These are phyloP conservation scores for Colletotrichum brevisporum DNA, from an alignment of 2,329 filamentous ascomycete species.

Conservation along the genomic window DNA sequence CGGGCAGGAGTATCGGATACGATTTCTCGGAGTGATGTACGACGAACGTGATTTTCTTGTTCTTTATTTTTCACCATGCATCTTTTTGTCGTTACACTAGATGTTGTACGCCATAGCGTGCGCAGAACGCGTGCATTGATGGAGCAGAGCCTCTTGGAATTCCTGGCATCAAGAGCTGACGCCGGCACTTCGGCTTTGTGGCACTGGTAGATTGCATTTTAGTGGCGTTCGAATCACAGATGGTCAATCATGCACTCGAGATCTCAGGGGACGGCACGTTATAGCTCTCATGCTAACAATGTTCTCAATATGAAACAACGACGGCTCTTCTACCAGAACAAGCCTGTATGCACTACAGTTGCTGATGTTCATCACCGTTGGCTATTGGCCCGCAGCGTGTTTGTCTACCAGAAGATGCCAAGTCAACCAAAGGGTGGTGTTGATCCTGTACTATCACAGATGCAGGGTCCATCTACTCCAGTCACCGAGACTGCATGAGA, in stretches of 20 bases:
- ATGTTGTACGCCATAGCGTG: slow-evolving; percentile 17
- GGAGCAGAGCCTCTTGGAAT: slow-evolving; percentile 23
- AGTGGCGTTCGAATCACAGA: slow-evolving; percentile 23
- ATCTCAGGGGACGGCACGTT: neutral
- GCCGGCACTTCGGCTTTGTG: slow-evolving; percentile 10
- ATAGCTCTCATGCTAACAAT: neutral
- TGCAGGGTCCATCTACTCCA: too few species aligned
- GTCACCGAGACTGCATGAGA: too few species aligned
- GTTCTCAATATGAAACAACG: neutral
- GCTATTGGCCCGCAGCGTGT: too few species aligned
- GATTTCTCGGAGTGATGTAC: slow-evolving; percentile 20
- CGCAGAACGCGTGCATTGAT: slow-evolving; percentile 19
- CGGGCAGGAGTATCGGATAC: slow-evolving; percentile 33
- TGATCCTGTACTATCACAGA: too few species aligned
- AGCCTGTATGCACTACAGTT: too few species aligned
- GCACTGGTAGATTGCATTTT: slow-evolving; percentile 18
- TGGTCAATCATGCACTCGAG: neutral
- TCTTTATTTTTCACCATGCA: neutral
- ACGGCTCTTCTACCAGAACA: too few species aligned
- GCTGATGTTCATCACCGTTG: too few species aligned
- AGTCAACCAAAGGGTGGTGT: too few species aligned
- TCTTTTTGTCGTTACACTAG: slow-evolving; percentile 23
- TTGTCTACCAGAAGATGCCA: too few species aligned
- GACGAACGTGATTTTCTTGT: slow-evolving; percentile 21
- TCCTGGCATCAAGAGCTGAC: slow-evolving; percentile 32